Base-by-base conservation (phyloP, 2,329 filamentous ascomycete genomes). In the Talaromyces amestolkiae region DNA sequence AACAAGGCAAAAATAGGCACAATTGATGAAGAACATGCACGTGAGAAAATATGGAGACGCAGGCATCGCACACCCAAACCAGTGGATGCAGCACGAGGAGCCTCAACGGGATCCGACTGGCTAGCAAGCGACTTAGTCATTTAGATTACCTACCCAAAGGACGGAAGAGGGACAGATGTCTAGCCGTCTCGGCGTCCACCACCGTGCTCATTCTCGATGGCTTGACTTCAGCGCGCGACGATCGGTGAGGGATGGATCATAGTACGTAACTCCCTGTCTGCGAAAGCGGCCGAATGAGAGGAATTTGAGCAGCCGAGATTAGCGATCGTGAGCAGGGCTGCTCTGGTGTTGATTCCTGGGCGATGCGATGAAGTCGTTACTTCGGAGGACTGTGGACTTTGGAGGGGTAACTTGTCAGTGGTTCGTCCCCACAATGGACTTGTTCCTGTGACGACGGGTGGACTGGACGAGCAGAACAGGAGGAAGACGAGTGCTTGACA, bases 151-250 rank as follows among this genome's bases (percentile, higher is more conserved):
- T 75, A 81, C 79, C 79, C 69, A 80, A 72, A 68, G 79, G 79
- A 70, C 78, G 77, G 70, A 81, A 77, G 58, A 80, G 73, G 66
- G 79, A 80, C 72, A 80, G 71, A 65, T 80, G 71, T 70, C 75
- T 76, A 67, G 77, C 76, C 73, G 74, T 76, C 72, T 76, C 76
- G 67, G 76, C 74, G 70, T 77, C 75, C 69, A 77, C 70, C 45
- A 70, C 66, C 60, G 69, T 68, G 58, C 73, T 70, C 72, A 77
- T 76, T 22, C 17, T 47, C 11, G 33, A 58, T 24, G 53, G 35
- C 35, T 39, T 27, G 35, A 35, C 6, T 63, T 47, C 58, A 61
- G 58, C 58, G 17, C 35, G 58, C 31, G 22, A 56, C 49, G 45
- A 60, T 62, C 53, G 67, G 63, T 65, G 63, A 62, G 31, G 45